Evolutionary conservation across 2,329 filamentous ascomycete species (phyloP).

Genomic region (Fusarium sp.): DNA sequence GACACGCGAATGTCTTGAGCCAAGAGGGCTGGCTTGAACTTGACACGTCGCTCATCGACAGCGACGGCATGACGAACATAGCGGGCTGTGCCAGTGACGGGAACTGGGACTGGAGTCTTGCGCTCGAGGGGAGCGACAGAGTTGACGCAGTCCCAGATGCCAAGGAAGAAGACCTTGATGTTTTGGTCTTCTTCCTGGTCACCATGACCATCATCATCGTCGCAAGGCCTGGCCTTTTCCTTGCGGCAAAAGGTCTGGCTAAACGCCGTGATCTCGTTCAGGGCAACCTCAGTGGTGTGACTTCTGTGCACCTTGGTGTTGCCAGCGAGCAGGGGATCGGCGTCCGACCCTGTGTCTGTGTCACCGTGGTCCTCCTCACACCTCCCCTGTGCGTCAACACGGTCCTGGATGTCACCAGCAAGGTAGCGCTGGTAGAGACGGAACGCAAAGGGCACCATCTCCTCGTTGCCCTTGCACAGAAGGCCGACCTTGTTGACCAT

Average conservation of each 20-base stretch:
- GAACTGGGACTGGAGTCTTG: constrained; percentile 52
- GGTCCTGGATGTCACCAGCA: constrained; percentile 52
- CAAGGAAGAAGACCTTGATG: constrained; percentile 65
- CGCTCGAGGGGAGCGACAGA: constrained; percentile 58
- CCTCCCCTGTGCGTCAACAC: constrained; percentile 33
- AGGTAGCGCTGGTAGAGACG: constrained; percentile 57
- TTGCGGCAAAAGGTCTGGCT: constrained; percentile 61
- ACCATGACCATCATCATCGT: constrained; percentile 4
- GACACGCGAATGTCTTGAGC: constrained; percentile 51
- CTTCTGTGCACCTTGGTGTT: constrained; percentile 38
- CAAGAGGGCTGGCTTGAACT: constrained; percentile 65
- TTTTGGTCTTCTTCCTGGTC: constrained; percentile 43
- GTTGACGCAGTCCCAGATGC: constrained; percentile 66
- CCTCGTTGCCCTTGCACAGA: constrained; percentile 63
- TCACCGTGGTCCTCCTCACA: constrained; percentile 3
- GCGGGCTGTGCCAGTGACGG: constrained; percentile 54
- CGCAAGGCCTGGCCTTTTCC: constrained; percentile 36
- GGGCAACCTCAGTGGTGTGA: constrained; percentile 36
- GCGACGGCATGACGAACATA: constrained; percentile 65
- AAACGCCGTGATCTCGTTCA: constrained; percentile 57
- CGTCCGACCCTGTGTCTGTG: not conserved
- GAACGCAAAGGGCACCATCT: constrained; percentile 65
- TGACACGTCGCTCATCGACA: constrained; percentile 65
- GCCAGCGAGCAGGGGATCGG: constrained; percentile 39
- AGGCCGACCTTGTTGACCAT: constrained; percentile 63